Evolutionary conservation across 805 yeast genomes (phyloP), one percentile per base, ranked within the genome.

Genomic region (Ogataea allantospora): DNA sequence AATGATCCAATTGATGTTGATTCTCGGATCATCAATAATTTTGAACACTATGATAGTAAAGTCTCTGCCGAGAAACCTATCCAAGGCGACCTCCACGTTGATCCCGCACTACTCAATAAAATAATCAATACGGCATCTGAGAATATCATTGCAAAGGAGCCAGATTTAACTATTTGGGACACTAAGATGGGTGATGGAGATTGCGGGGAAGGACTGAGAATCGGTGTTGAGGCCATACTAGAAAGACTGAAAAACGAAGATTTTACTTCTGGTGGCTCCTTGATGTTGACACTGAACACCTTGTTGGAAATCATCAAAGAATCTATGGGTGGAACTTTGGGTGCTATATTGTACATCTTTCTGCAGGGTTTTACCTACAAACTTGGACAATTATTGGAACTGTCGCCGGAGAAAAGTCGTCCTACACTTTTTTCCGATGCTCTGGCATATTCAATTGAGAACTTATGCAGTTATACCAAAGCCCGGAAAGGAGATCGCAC

Each of bases 141-240:
- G 13, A 61, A 58, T 13, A 48, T 65, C 6, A 58, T 63, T 33
- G 43, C 46, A 3, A 58, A 44, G 27, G 68, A 65, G 38, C 66
- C 67, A 3, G 62, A 59, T 13, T 48, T 65, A 35, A 66, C 71
- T 12, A 57, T 55, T 16, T 66, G 67, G 66, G 71, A 66, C 42
- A 66, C 71, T 16, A 55, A 60, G 41, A 60, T 64, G 62, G 70
- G 71, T n/a, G 71, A 66, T 43, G 71, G 71, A 10, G 71, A 66
- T 36, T 66, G 71, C 50, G 70, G 71, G 23, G 61, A 62, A 40
- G 64, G 65, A 32, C 54, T 66, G 27, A 56, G 57, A 35, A 46
- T 55, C 14, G 70, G 67, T 7, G 66, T 62, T 14, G 53, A 52
- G 33, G 59, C 59, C 1, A 50, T 63, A 4, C 38, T 62, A 14